phyloP scores from a whole-genome alignment of 176 grass and related monocot species.

The Aegilops sharonensis region DNA sequence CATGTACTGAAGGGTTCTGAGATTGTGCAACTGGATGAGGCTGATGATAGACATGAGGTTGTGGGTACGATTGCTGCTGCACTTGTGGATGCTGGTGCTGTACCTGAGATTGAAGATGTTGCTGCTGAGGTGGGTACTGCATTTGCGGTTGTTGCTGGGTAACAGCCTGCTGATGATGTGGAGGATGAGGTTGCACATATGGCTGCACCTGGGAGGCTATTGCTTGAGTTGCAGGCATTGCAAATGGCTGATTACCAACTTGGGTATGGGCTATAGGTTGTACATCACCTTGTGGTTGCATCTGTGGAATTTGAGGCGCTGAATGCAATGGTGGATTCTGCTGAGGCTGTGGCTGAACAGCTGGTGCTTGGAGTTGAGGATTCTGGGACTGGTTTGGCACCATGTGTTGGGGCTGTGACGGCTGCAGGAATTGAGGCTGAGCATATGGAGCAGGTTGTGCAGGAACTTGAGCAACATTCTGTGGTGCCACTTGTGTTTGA shows the following conservation, averaged over 20 bases:
- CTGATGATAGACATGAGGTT: slow-evolving; percentile 44
- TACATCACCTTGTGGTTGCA: slow-evolving; percentile 44
- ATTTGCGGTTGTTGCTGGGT: slow-evolving; percentile 37
- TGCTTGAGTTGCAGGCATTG: slow-evolving; percentile 38
- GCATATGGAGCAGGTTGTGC: slow-evolving; percentile 46
- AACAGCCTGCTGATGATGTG: slow-evolving; percentile 36
- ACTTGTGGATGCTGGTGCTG: slow-evolving; percentile 40
- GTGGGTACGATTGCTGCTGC: slow-evolving; percentile 61
- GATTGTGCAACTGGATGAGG: slow-evolving; percentile 43
- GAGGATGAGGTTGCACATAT: slow-evolving; percentile 38
- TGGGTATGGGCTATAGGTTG: slow-evolving; percentile 49
- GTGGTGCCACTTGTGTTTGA: slow-evolving; percentile 40
- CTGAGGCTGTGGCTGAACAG: slow-evolving; percentile 48
- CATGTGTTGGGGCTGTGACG: slow-evolving; percentile 30
- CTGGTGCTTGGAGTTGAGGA: slow-evolving; percentile 33
- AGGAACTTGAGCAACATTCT: slow-evolving; percentile 44
- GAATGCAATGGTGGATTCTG: slow-evolving; percentile 45
- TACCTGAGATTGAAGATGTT: slow-evolving; percentile 44
- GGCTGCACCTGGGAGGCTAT: slow-evolving; percentile 32
- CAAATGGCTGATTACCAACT: slow-evolving; percentile 51
- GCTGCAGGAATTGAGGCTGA: slow-evolving; percentile 47
- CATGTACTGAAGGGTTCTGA: slow-evolving; percentile 50
- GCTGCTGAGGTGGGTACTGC: slow-evolving; percentile 45
- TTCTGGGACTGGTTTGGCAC: slow-evolving; percentile 38
- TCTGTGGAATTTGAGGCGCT: slow-evolving; percentile 39